Percentiles rank a stretch among this genome's conserved stretches.
Evolutionary conservation across 495 filamentous ascomycete genomes (phyloP).

Genomic region (Penicillium flavigenum): DNA sequence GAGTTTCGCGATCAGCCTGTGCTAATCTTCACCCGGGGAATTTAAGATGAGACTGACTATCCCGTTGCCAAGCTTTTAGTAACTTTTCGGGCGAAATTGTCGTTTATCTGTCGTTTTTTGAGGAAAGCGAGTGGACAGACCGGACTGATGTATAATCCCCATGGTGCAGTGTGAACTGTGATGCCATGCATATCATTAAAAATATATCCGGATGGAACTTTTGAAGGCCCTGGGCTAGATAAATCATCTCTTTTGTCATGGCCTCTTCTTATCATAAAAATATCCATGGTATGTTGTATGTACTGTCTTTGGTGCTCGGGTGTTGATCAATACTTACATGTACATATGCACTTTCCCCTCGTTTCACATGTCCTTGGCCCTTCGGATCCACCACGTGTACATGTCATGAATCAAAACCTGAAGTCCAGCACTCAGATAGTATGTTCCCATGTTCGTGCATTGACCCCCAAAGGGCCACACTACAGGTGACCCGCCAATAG

Average conservation of each 20-base stretch:
- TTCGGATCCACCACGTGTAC: background rate
- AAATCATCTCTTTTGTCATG: background rate
- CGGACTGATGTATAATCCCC: background rate
- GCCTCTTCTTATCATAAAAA: background rate
- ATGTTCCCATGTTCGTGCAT: constrained; percentile 25
- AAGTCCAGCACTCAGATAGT: constrained; percentile 29
- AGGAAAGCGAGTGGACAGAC: background rate
- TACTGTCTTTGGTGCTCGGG: background rate
- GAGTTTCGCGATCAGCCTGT: background rate
- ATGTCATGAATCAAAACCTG: constrained; percentile 16
- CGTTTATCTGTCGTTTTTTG: background rate
- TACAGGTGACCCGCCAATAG: constrained; percentile 26
- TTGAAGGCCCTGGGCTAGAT: background rate
- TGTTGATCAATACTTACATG: background rate
- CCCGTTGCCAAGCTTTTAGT: background rate
- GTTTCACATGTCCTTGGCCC: background rate
- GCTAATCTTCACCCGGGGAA: background rate
- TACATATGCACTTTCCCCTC: background rate
- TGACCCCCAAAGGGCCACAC: constrained; percentile 8
- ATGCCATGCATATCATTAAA: background rate
- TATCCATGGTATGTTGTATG: background rate
- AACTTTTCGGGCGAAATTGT: background rate
- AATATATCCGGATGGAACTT: background rate
- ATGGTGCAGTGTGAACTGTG: background rate
- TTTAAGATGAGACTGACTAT: background rate